A percentile compares a stretch with the other conserved stretches of the same genome.
Conservation (phyloP, 208 protist species). For the Lotmaria passim region DNA sequence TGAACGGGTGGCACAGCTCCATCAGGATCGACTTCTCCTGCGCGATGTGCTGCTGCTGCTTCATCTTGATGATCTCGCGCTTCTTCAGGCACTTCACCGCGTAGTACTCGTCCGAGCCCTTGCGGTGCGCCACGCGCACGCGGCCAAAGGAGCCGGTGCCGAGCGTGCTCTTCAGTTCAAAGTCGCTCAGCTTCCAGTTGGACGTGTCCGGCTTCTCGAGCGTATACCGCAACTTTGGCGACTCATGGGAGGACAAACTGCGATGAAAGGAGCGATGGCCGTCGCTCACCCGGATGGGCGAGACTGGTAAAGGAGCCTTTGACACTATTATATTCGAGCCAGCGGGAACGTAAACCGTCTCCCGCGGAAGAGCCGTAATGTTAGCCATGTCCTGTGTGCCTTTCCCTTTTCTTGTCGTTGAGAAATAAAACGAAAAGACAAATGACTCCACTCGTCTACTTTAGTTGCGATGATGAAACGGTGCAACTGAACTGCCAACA, state of each 20-base stretch:
- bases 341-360: constrained; percentile 8
- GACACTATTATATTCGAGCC: background rate
- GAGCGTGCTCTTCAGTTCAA: constrained; percentile 87
- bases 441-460: too few relatives aligned
- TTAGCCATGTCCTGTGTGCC: background rate
- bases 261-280: background rate
- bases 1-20: constrained; percentile 92
- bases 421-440: background rate
- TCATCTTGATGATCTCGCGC: constrained; percentile 88
- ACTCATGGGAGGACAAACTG: background rate
- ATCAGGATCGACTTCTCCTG: constrained; percentile 93
- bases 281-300: background rate
- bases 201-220: constrained; percentile 79
- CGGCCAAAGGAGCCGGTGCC: constrained; percentile 94
- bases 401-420: background rate
- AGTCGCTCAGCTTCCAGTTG: constrained; percentile 77
- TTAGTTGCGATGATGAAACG: too few relatives aligned
- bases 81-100: constrained; percentile 93
- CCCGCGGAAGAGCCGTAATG: background rate
- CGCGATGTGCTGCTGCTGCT: constrained; percentile 85
- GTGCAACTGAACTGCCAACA: too few relatives aligned
- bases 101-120: constrained; percentile 84
- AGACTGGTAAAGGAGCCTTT: background rate
- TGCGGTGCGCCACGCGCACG: constrained; percentile 89
- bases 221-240: background rate